Base-by-base conservation (phyloP, 2,329 filamentous ascomycete genomes). In the Aureobasidium sp. region DNA sequence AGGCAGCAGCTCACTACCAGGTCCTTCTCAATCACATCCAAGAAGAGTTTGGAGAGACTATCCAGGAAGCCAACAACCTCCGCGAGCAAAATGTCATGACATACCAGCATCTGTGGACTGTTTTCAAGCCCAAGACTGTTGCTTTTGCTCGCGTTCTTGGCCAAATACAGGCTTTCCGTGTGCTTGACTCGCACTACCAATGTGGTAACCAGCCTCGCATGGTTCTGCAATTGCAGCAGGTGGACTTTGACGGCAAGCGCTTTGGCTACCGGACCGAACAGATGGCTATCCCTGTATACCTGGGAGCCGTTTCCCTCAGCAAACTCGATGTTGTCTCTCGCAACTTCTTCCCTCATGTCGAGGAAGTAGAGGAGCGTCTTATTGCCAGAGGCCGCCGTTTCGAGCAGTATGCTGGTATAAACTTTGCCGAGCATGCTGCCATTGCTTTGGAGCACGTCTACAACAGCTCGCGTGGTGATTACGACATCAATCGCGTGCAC, bases 101-200 rank as follows among this genome's bases (percentile, higher is more conserved):
- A 3, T 79, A 76, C 62, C 70, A 75, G 20, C 69, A 74, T 48
- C 68, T 80, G 2, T 80, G 77, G 77, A 78, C 76, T 0, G 68
- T 79, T 4, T 78, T 76, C 62, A 71, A 77, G 37, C 77, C 77
- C 2, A 61, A 69, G 62, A 61, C 61, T 1, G 65, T 69, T 11
- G 62, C 72, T 9, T 72, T 70, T 60, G 64, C 65, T 9, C 62
- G 67, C 1, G 66, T 70, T 6, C 67, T 68, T 31, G 71, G 70
- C 2, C 70, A 74, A 41, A 63, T 67, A 8, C 65, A 73, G 3
- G 67, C 72, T 0, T 72, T 70, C 56, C 68, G 61, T 11, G 66
- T 74, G 14, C 45, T 59, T 11, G 70, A 67, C 53, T 71, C 70
- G 25, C 64, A 63, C n/a, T 73, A 73, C 61, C 62, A 65, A 25